Percentiles rank a stretch among this genome's conserved stretches.
Conservation (phyloP, 163 green algal species). For the Scenedesmus sp. region DNA sequence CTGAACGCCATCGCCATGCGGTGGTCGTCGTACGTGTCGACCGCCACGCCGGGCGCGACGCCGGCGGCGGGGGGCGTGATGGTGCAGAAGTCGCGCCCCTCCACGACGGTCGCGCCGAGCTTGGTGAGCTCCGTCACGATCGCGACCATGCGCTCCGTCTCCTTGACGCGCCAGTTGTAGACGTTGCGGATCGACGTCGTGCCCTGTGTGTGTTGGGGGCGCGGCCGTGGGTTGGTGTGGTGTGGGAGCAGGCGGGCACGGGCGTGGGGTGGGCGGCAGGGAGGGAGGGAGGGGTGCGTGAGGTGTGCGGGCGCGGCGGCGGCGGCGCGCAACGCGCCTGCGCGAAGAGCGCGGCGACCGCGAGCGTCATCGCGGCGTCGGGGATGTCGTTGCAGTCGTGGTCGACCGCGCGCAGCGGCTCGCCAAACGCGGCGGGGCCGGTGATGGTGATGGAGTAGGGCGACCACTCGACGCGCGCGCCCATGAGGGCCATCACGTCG, state of each 20-base stretch:
- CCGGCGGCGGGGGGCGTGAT: constrained; percentile 87
- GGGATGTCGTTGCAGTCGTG: constrained; percentile 98
- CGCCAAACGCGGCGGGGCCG: constrained; percentile 68
- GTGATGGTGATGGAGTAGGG: constrained; percentile 95
- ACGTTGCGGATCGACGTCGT: constrained; percentile 93
- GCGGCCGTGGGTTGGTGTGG: too few species aligned
- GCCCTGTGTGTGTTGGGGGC: constrained; percentile 10
- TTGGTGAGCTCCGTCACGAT: constrained; percentile 94
- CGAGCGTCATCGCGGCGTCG: constrained; percentile 98
- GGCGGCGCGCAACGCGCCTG: constrained; percentile 64
- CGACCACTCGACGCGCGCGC: constrained; percentile 83
- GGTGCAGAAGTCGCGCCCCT: constrained; percentile 96
- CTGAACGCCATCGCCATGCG: constrained; percentile 99
- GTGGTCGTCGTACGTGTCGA: constrained; percentile 99
- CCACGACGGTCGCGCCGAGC: constrained; percentile 87
- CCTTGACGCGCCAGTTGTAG: constrained; percentile 98
- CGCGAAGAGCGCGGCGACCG: constrained; percentile 95
- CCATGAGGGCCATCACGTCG: constrained; percentile 97
- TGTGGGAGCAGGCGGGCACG: too few species aligned
- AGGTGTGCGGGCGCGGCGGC: too few species aligned
- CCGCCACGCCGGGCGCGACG: constrained; percentile 65
- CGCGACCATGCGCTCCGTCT: constrained; percentile 98
- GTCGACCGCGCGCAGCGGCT: constrained; percentile 85
- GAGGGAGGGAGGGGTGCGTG: too few species aligned
- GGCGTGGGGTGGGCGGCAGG: too few species aligned